phyloP scores from a whole-genome alignment of 2,329 filamentous ascomycete species.

The Microascus cirrosus region DNA sequence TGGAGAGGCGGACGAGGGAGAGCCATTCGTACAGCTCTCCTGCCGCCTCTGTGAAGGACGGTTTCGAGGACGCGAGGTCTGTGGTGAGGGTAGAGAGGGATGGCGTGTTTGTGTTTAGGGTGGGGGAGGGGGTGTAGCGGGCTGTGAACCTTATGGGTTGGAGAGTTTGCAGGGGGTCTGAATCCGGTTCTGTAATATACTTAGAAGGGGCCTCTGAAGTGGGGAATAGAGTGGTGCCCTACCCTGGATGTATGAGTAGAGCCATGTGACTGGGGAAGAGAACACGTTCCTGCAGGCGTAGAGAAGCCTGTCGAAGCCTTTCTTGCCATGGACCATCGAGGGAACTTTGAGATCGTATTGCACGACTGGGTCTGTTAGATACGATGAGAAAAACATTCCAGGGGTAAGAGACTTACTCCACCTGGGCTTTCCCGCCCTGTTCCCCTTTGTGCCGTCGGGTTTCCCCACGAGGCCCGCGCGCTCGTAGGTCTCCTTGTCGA shows the following conservation, averaged over 20 bases:
- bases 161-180: constrained; percentile 36
- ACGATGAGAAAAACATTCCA: background rate
- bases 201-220: background rate
- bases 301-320: constrained; percentile 65
- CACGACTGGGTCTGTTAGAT: constrained; percentile 36
- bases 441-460: constrained; percentile 47
- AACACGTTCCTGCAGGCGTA: constrained; percentile 75
- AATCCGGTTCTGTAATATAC: constrained; percentile 27
- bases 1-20: constrained; percentile 53
- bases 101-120: constrained; percentile 8
- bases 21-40: constrained; percentile 65
- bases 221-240: background rate
- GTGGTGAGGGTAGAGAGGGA: constrained; percentile 12
- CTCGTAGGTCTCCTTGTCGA: constrained; percentile 76
- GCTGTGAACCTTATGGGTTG: constrained; percentile 30
- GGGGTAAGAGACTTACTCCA: constrained; percentile 47
- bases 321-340: constrained; percentile 75
- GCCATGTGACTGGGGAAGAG: constrained; percentile 56
- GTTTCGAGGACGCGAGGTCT: constrained; percentile 23
- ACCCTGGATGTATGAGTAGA: constrained; percentile 20
- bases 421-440: constrained; percentile 51
- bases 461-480: constrained; percentile 69
- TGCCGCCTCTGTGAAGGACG: constrained; percentile 50
- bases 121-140: constrained; percentile 14
- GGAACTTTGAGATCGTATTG: constrained; percentile 63